Evolutionary conservation across 306 rosid species (phyloP).

Genomic region (Abrus precatorius): DNA sequence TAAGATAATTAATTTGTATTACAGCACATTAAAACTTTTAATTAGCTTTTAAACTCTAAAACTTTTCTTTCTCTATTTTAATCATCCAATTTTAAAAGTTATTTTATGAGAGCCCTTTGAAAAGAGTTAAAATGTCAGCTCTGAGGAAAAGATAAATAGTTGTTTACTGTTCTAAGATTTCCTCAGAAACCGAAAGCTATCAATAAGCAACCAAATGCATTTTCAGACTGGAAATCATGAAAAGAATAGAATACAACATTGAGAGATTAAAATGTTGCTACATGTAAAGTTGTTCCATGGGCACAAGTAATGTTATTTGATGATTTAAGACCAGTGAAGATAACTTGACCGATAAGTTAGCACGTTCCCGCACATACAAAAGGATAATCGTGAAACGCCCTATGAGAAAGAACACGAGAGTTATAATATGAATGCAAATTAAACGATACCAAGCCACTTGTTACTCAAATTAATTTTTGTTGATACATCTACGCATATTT

Average conservation of each 20-base stretch:
- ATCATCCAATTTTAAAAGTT: not conserved
- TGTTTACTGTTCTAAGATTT: not conserved
- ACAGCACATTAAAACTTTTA: too few relatives aligned
- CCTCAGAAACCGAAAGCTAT: not conserved
- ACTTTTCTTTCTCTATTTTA: too few relatives aligned
- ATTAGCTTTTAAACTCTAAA: too few relatives aligned
- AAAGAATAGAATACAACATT: not conserved
- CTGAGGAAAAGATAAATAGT: conserved; percentile 6
- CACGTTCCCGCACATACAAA: conserved; percentile 85
- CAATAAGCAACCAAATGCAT: not conserved
- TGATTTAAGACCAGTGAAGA: conserved; percentile 89
- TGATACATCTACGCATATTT: too few relatives aligned
- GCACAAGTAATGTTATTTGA: conserved; percentile 87
- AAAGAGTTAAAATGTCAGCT: conserved; percentile 8
- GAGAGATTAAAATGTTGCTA: conserved; percentile 40
- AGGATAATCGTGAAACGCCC: conserved; percentile 87
- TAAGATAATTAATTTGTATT: too few relatives aligned
- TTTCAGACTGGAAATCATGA: not conserved
- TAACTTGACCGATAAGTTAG: conserved; percentile 79
- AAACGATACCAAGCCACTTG: too few relatives aligned
- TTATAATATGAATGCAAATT: conserved; percentile 21
- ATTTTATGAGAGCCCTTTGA: not conserved
- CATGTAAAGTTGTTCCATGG: conserved; percentile 92
- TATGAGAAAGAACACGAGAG: conserved; percentile 37
- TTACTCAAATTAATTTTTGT: too few relatives aligned